Evolutionary conservation across 2,329 filamentous ascomycete species (phyloP), one percentile per base, ranked within the genome.

Genomic region (Phialemoniopsis sp.): DNA sequence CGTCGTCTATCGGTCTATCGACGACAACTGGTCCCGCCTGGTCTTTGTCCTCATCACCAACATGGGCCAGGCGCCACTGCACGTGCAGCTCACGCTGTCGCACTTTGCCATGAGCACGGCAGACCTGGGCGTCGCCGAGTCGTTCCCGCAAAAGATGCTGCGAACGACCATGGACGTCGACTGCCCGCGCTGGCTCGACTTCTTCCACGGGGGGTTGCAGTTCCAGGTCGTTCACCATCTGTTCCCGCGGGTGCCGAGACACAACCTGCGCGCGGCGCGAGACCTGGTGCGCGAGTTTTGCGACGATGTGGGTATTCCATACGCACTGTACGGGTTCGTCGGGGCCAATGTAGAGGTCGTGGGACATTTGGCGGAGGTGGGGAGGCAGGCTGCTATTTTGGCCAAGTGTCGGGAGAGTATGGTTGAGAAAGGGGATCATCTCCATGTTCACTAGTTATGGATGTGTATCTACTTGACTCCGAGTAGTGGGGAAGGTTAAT

Each of bases 51-150:
- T 94, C 58, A 64, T 93, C 54, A 90, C 85, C 55, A 88, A 95
- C 57, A 76, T 89, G 55, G 73, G 88, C 18, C 87, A 87, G 7
- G 85, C 86, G 60, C 85, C 89, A 3, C 68, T 95, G 37, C 89
- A 95, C 59, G 77, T 91, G 10, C 89, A 95, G 59, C 94, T 95
- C 58, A 94, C 89, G 0, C 76, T 95, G 14, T 93, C 87, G 3
- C 89, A 95, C 62, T 95, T 94, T 62, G 87, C 87, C 48, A 95
- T 95, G 89, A 91, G 87, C 51, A 95, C 89, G 0, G 77, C 87
- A 10, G 88, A 95, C 52, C 72, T 95, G 13, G 90, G 90, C 0
- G 80, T 85, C 2, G 72, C 82, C 37, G 89, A 95, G 59, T 93
- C 87, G 1, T 95, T 95, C 59, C 81, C 89, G 1, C 89, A 95